Percentiles rank a stretch among this genome's conserved stretches.
Conservation (phyloP, 2,329 filamentous ascomycete species). For the Alternaria brassicae region DNA sequence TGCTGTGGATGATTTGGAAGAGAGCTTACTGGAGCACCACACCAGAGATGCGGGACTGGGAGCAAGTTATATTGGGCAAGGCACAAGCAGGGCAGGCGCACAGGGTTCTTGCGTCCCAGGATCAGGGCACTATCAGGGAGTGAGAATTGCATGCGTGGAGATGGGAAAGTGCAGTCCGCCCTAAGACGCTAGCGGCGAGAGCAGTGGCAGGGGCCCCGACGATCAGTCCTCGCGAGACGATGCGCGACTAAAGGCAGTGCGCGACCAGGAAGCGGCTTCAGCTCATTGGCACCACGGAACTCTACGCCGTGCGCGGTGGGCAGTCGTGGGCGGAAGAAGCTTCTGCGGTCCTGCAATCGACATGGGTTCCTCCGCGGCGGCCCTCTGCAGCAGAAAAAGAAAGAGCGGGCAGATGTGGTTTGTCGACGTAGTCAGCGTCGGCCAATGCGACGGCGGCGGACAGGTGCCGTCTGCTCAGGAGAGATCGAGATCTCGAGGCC, state of each 20-base stretch:
- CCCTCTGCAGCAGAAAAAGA: slow-evolving; percentile 8
- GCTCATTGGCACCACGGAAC: not conserved
- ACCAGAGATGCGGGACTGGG: slow-evolving; percentile 23
- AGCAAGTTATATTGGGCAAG: slow-evolving; percentile 29
- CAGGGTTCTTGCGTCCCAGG: slow-evolving; percentile 19
- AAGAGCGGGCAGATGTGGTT: not conserved
- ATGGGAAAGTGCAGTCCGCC: slow-evolving; percentile 19
- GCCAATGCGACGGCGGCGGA: slow-evolving; percentile 22
- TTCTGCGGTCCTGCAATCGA: slow-evolving; percentile 4
- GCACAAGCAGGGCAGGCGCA: slow-evolving; percentile 24
- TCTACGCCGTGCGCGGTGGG: not conserved
- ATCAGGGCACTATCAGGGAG: slow-evolving; percentile 27
- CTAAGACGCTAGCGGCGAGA: slow-evolving; percentile 16
- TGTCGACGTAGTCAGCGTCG: not conserved
- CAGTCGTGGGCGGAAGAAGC: slow-evolving; percentile 1
- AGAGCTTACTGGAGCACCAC: slow-evolving; percentile 20
- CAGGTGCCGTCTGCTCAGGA: slow-evolving; percentile 15
- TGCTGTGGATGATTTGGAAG: slow-evolving; percentile 10
- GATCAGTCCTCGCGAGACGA: slow-evolving; percentile 17
- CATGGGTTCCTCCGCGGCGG: not conserved
- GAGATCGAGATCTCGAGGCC: slow-evolving; percentile 21
- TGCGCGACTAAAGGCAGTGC: slow-evolving; percentile 4
- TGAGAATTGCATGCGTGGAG: slow-evolving; percentile 24
- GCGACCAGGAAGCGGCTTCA: slow-evolving; percentile 9
- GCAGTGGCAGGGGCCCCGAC: slow-evolving; percentile 23